Conservation (phyloP, 495 filamentous ascomycete species). For the Beverwykella pulmonaria region DNA sequence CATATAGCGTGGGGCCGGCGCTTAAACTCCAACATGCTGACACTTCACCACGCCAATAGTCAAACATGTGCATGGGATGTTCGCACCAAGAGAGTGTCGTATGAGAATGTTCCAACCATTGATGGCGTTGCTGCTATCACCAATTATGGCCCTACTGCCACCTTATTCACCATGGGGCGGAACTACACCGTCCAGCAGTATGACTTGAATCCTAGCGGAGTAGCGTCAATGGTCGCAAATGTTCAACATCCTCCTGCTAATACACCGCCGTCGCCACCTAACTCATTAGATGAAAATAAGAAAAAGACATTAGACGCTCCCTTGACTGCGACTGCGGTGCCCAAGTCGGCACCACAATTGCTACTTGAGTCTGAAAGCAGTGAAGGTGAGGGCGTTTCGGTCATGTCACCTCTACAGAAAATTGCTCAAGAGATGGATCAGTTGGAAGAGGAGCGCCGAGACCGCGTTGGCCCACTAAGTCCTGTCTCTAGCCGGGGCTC, state of each 20-base stretch:
- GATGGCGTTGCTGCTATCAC: conserved; percentile 79
- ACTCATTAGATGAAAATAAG: conserved; percentile 66
- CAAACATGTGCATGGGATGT: conserved; percentile 96
- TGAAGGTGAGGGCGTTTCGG: conserved; percentile 55
- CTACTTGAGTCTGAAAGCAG: conserved; percentile 66
- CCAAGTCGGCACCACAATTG: conserved; percentile 26
- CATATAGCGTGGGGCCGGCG: conserved; percentile 28
- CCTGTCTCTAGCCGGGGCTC: conserved; percentile 46
- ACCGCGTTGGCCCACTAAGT: conserved; percentile 50
- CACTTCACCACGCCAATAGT: conserved; percentile 53
- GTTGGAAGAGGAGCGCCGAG: conserved; percentile 55
- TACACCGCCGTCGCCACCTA: conserved; percentile 75
- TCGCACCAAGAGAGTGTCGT: conserved; percentile 90
- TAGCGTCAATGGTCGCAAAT: conserved; percentile 73
- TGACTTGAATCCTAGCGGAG: conserved; percentile 68
- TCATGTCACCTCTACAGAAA: conserved; percentile 65
- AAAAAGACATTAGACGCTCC: conserved; percentile 46
- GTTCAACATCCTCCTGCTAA: conserved; percentile 79
- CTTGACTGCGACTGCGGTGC: conserved; percentile 24
- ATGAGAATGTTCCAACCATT: conserved; percentile 81
- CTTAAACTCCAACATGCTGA: conserved; percentile 29
- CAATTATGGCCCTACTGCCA: conserved; percentile 84
- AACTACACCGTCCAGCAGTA: conserved; percentile 93
- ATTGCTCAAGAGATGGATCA: conserved; percentile 64
- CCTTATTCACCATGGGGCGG: conserved; percentile 88